These are phyloP conservation scores for Fraxinus dipetala DNA, from an alignment of 305 asterid genomes.

Conservation along the genomic window DNA sequence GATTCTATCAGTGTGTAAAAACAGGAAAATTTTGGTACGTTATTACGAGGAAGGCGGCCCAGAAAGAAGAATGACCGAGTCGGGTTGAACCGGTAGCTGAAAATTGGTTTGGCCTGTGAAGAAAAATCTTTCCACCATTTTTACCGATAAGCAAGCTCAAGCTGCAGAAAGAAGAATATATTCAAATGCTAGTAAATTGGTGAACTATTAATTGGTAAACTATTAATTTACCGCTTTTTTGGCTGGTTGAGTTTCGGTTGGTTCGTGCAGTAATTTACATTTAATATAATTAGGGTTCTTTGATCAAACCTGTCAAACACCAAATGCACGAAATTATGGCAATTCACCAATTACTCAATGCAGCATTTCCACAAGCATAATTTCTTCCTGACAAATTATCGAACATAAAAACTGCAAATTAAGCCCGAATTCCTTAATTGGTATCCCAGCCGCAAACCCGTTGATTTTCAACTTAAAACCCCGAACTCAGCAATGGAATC, in stretches of 20 bases:
- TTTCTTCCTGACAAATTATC: conserved; percentile 17
- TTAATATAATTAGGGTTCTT: neutral
- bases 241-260: neutral
- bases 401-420: conserved; percentile 29
- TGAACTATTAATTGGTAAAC: neutral
- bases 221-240: neutral
- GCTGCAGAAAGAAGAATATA: neutral
- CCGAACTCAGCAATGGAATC: conserved; percentile 25
- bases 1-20: neutral
- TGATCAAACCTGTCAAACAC: neutral
- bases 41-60: conserved; percentile 80
- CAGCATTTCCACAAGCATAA: neutral
- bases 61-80: conserved; percentile 52
- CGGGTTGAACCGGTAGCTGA: conserved; percentile 10
- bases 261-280: neutral
- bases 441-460: conserved; percentile 29
- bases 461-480: conserved; percentile 15
- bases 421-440: conserved; percentile 35
- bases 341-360: neutral
- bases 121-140: conserved; percentile 68
- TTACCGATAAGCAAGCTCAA: neutral
- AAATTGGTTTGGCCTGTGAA: conserved; percentile 17
- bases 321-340: neutral
- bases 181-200: neutral
- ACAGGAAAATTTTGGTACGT: neutral